Base-by-base conservation (phyloP, 106 monocot species). In the Vanilla planifolia region DNA sequence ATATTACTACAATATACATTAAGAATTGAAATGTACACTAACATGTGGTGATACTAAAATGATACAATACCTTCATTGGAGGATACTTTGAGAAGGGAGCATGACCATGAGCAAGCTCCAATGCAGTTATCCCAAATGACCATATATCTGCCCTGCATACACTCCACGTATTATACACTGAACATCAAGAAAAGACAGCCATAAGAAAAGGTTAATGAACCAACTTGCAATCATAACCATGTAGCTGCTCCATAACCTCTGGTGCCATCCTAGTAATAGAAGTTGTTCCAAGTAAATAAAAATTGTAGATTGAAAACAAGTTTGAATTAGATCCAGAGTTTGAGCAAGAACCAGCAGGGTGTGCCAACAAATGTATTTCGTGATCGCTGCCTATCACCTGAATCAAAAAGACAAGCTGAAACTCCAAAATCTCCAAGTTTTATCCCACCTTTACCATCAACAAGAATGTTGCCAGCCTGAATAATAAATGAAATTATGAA, bases 111-210 rank as follows among this genome's bases (percentile, higher is more conserved):
- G 91, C 91, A 39, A 92, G 64, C 51, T 92, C 91, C 39, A 92
- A 68, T 35, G 91, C 91, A 48, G 91, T 86, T 77, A 92, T 92
- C 59, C 86, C 91, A 83, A 92, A 77, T 37, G 91, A 92, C 91
- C 91, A 92, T 33, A 92, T 86, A 29, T 92, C 91, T 68, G 79
- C 91, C 77, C 91, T 92, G 85, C 56, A 33, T 10, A 19, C 14
- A 57, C n/a, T 15, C 28, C 28, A 15, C 15, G 15, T 16, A 32
- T 16, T 29, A 15, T 29, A 30, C 16, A 13, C 51, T 15, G 16
- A 53, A 16, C n/a, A n/a, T n/a, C n/a, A 32, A 46, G 19, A 44
- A 44, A 7, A 52, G 29, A n/a, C 29, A 28, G 29, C 15, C 29
- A 26, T 28, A 52, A 52, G 28, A 9, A 52, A 52, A 30, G n/a